These are phyloP conservation scores for Aspergillus floridensis DNA, from an alignment of 2,329 filamentous ascomycete genomes.

Conservation along the genomic window DNA sequence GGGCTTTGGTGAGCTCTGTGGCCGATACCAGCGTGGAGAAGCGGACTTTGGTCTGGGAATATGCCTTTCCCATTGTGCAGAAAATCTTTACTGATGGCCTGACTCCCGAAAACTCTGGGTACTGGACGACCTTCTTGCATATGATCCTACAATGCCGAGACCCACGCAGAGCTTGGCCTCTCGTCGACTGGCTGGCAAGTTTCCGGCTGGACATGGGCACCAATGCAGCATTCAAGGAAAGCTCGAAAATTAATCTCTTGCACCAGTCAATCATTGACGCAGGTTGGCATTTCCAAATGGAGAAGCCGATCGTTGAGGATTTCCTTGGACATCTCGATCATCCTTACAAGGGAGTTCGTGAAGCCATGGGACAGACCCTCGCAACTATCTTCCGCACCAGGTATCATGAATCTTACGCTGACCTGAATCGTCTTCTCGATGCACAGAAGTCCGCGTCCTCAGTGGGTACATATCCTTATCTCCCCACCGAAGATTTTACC, in stretches of 20 bases:
- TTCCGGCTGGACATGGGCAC: conserved; percentile 93
- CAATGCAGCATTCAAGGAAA: conserved; percentile 98
- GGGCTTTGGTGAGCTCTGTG: conserved; percentile 76
- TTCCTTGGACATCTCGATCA: conserved; percentile 92
- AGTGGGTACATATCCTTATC: conserved; percentile 80
- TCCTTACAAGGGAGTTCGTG: conserved; percentile 94
- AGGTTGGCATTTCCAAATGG: conserved; percentile 94
- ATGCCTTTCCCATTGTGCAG: conserved; percentile 83
- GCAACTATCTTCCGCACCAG: conserved; percentile 84
- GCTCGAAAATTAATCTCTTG: conserved; percentile 87
- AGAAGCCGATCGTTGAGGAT: conserved; percentile 82
- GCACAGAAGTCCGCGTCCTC: conserved; percentile 76
- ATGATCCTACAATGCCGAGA: conserved; percentile 86
- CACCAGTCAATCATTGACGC: conserved; percentile 83
- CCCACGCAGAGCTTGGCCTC: conserved; percentile 79
- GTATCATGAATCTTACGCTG: conserved; percentile 89
- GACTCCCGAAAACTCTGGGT: conserved; percentile 89
- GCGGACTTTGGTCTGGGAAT: conserved; percentile 78
- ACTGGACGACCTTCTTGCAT: conserved; percentile 94
- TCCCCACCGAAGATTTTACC: conserved; percentile 71
- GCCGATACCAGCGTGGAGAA: conserved; percentile 72
- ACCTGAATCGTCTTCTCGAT: conserved; percentile 71
- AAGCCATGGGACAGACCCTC: conserved; percentile 87
- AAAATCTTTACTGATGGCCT: conserved; percentile 85
- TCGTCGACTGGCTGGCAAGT: conserved; percentile 75